Percentiles rank a stretch among this genome's conserved stretches.
Conservation (phyloP, 2,329 filamentous ascomycete species). For the Pezicula radicicola region DNA sequence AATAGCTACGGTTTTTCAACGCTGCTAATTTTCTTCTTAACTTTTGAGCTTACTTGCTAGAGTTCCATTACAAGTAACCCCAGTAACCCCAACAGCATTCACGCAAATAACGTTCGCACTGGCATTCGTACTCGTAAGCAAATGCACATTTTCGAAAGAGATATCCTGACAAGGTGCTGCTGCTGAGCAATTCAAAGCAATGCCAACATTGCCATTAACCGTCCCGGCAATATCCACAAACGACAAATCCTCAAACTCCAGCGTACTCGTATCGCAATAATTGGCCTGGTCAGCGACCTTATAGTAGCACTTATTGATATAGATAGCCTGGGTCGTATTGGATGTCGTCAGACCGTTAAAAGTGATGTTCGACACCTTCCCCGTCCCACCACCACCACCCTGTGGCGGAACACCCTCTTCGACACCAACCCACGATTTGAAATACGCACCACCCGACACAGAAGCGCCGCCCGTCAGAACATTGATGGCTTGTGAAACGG, state of each 20-base stretch:
- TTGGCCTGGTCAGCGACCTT: conserved; percentile 1
- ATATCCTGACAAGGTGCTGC: conserved; percentile 2
- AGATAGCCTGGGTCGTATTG: background rate
- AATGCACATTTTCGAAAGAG: too few relatives aligned
- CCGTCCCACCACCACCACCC: conserved; percentile 1
- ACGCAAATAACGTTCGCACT: too few relatives aligned
- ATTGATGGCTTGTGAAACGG: background rate
- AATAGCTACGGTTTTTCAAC: too few relatives aligned
- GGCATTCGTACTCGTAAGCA: too few relatives aligned
- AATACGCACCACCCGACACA: background rate
- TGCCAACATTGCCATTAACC: background rate
- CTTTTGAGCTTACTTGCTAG: too few relatives aligned
- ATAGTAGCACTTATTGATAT: conserved; percentile 1
- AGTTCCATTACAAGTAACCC: too few relatives aligned
- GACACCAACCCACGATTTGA: conserved; percentile 2
- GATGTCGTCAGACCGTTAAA: background rate
- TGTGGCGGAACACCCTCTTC: background rate
- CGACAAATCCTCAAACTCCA: conserved; percentile 1
- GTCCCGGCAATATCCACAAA: conserved; percentile 1
- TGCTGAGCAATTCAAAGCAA: conserved; percentile 4
- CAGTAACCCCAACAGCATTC: too few relatives aligned
- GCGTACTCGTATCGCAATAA: background rate
- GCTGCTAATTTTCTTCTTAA: too few relatives aligned
- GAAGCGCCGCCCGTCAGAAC: background rate
- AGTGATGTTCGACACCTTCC: background rate